These are phyloP conservation scores for Leishmania lainsoni DNA, from an alignment of 208 protist genomes.

Conservation along the genomic window DNA sequence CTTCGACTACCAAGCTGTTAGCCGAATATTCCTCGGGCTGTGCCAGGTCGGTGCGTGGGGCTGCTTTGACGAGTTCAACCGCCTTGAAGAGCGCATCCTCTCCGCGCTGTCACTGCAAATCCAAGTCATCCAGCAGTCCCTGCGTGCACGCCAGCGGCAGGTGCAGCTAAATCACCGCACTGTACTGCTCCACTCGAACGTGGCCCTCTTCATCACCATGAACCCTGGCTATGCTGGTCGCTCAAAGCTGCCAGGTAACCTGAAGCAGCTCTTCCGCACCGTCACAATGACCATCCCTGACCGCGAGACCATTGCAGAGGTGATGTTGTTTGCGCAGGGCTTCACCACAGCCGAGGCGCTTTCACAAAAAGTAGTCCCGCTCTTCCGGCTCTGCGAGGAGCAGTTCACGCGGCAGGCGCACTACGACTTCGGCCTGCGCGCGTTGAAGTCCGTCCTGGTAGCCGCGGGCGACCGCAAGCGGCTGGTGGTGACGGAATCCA, in stretches of 20 bases:
- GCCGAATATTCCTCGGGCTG: constrained; percentile 99
- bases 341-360: constrained; percentile 97
- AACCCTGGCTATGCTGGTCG: constrained; percentile 99
- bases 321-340: constrained; percentile 99
- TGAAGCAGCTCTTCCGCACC: constrained; percentile 99
- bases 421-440: constrained; percentile 99
- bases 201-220: constrained; percentile 99
- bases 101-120: constrained; percentile 99
- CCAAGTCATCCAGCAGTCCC: constrained; percentile 96
- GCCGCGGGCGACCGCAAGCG: constrained; percentile 97
- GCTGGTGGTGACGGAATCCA: constrained; percentile 9
- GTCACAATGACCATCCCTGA: constrained; percentile 99
- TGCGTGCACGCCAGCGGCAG: constrained; percentile 56
- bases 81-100: constrained; percentile 98
- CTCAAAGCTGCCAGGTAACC: constrained; percentile 99
- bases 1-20: constrained; percentile 99
- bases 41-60: constrained; percentile 99
- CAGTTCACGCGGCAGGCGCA: constrained; percentile 98
- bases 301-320: constrained; percentile 98
- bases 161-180: constrained; percentile 92
- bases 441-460: constrained; percentile 99
- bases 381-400: constrained; percentile 98
- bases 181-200: constrained; percentile 91
- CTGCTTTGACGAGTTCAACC: constrained; percentile 99
- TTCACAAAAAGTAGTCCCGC: constrained; percentile 97